Base-by-base conservation (phyloP, 2,329 filamentous ascomycete species). In the Penicillium sp. region DNA sequence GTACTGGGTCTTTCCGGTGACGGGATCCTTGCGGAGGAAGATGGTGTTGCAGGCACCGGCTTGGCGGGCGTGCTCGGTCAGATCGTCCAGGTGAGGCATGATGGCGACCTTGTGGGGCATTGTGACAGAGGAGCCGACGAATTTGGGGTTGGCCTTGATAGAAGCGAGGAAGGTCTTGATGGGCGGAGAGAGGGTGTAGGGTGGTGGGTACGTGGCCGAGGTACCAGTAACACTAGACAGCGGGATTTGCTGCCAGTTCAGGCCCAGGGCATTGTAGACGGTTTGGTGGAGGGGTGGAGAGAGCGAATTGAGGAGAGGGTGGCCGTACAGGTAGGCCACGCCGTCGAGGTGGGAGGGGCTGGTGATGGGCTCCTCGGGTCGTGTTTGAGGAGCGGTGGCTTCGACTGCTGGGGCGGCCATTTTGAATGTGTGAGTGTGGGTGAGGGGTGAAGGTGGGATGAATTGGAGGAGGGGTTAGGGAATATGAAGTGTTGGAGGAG, bases 91-190 rank as follows among this genome's bases (percentile, higher is more conserved):
- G 67, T 91, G 82, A 0, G 85, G 82, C 61, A 93, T 85, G 72
- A 94, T 92, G 68, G 86, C 82, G 28, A 94, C 85, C 76, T 95
- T 94, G 81, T 92, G 88, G 0, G 91, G 91, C 91, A 94, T 95
- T 22, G 91, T 94, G 40, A 94, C 87, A 3, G 89, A 87, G 25
- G 88, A 86, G 57, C 89, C 88, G 85, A 79, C 73, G 57, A 78
- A 78, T 58, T 78, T 78, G 42, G 74, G 71, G 59, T 79, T 76
- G 43, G 70, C 61, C 42, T 72, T 71, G 65, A 78, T 73, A 26
- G 73, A 71, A 42, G 65, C 65, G 6, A 79, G 63, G 63, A 75
- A 78, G 33, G 66, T 73, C 22, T 70, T 60, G 49, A 80, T 75
- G 3, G 74, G 67, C 2, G 75, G 75, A 3, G 75, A 77, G 22